Evolutionary conservation across 495 filamentous ascomycete genomes (phyloP).

Genomic region (Cenococcum geophilum): DNA sequence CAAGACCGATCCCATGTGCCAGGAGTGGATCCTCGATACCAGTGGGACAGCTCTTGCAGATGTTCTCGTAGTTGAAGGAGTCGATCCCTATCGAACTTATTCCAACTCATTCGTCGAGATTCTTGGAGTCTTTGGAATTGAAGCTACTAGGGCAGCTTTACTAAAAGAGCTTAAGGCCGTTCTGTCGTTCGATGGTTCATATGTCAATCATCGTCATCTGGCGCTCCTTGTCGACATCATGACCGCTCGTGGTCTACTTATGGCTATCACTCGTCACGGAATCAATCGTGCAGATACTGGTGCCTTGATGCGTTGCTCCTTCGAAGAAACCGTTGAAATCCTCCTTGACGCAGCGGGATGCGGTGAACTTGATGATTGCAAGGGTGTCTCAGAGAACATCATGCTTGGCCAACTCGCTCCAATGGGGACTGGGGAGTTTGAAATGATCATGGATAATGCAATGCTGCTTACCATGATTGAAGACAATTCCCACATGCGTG

Average conservation of each 20-base stretch:
- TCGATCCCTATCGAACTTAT: conserved; percentile 82
- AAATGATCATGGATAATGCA: conserved; percentile 84
- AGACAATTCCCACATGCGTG: conserved; percentile 69
- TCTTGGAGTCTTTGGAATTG: conserved; percentile 90
- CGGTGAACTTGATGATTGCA: conserved; percentile 94
- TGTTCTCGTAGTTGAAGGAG: conserved; percentile 78
- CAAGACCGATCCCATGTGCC: conserved; percentile 65
- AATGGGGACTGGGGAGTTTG: conserved; percentile 90
- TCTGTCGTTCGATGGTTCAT: conserved; percentile 93
- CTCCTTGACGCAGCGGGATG: conserved; percentile 87
- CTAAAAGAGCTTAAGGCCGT: conserved; percentile 84
- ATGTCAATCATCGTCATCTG: conserved; percentile 98
- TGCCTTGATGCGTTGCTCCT: conserved; percentile 98
- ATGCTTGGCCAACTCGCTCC: conserved; percentile 97
- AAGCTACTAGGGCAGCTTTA: conserved; percentile 79
- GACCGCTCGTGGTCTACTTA: conserved; percentile 87
- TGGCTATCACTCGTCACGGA: conserved; percentile 94
- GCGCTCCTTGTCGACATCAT: conserved; percentile 96
- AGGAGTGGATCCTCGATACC: conserved; percentile 94
- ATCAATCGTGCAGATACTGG: conserved; percentile 98
- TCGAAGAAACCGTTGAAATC: conserved; percentile 99
- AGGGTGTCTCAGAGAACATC: conserved; percentile 96
- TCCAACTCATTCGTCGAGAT: conserved; percentile 94
- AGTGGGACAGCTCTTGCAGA: conserved; percentile 76
- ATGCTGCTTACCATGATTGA: conserved; percentile 94